A percentile compares a stretch with the other conserved stretches of the same genome.
Conservation (phyloP, 192 early-diverging fungal genomes). For the Coemansia sp. region DNA sequence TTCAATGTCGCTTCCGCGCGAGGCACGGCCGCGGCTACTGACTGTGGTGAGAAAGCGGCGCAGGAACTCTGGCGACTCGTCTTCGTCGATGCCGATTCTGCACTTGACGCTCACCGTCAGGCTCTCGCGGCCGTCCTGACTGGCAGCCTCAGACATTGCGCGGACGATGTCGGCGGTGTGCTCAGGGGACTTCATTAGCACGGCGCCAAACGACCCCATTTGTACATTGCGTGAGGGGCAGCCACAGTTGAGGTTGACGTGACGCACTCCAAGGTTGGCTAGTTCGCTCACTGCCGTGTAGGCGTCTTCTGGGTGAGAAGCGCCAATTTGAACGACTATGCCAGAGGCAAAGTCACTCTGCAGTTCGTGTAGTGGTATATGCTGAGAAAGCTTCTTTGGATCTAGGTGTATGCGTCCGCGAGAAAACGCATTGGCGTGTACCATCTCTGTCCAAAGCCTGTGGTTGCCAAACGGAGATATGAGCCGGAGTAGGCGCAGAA, state of each 20-base stretch:
- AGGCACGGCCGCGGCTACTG: neutral
- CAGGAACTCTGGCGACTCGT: slow-evolving; percentile 66
- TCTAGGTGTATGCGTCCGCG: slow-evolving; percentile 32
- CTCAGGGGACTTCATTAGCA: slow-evolving; percentile 69
- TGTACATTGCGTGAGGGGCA: slow-evolving; percentile 74
- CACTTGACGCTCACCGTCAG: slow-evolving; percentile 68
- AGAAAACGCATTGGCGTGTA: slow-evolving; percentile 59
- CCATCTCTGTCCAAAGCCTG: slow-evolving; percentile 74
- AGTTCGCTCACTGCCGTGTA: slow-evolving; percentile 39
- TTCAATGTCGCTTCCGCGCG: slow-evolving; percentile 13
- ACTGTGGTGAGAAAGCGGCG: slow-evolving; percentile 36
- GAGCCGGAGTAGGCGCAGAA: slow-evolving; percentile 64
- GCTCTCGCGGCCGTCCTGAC: slow-evolving; percentile 11
- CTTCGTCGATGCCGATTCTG: slow-evolving; percentile 72
- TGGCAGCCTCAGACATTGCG: slow-evolving; percentile 56
- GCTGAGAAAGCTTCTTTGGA: slow-evolving; percentile 19
- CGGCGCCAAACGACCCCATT: slow-evolving; percentile 66
- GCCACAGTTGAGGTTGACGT: slow-evolving; percentile 73
- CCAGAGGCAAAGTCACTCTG: slow-evolving; percentile 27
- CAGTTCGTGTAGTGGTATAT: slow-evolving; percentile 38
- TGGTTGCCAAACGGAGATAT: slow-evolving; percentile 64
- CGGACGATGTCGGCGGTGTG: slow-evolving; percentile 60
- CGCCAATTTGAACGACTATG: slow-evolving; percentile 52
- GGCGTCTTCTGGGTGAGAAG: slow-evolving; percentile 34
- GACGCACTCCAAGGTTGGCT: slow-evolving; percentile 60